Evolutionary conservation across 768 basidiomycete species (phyloP).

Genomic region (Leccinum disarticulatum): DNA sequence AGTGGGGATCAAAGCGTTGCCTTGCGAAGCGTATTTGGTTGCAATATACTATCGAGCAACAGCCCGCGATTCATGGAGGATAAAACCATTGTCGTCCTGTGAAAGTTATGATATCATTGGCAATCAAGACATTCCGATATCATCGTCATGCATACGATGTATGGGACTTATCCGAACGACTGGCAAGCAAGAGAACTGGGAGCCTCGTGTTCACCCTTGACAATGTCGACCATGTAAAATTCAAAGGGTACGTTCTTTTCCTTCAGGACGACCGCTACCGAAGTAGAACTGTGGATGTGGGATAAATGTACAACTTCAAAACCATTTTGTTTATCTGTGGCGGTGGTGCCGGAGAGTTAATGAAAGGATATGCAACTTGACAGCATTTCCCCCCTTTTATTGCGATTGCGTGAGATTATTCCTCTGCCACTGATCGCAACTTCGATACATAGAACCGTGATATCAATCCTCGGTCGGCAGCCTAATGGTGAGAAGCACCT

Average conservation of each 20-base stretch:
- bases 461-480: not conserved
- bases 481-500: not conserved
- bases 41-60: conserved; percentile 36
- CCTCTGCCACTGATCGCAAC: not conserved
- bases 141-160: conserved; percentile 12
- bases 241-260: conserved; percentile 60
- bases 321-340: conserved; percentile 14
- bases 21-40: conserved; percentile 38
- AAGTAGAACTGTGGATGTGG: conserved; percentile 37
- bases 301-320: conserved; percentile 18
- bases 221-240: conserved; percentile 36
- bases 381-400: conserved; percentile 8
- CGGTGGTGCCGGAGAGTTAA: not conserved
- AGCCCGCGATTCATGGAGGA: conserved; percentile 27
- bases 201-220: conserved; percentile 38
- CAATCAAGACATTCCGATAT: no score
- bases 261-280: conserved; percentile 49
- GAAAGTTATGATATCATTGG: not conserved
- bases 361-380: not conserved
- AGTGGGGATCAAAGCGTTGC: conserved; percentile 36
- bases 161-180: conserved; percentile 41
- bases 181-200: conserved; percentile 17
- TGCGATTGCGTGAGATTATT: conserved; percentile 6
- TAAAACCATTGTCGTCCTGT: conserved; percentile 34
- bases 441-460: not conserved